Percentiles rank a stretch among this genome's conserved stretches.
Conservation (phyloP, 306 rosid genomes). For the Astragalus membranaceus region DNA sequence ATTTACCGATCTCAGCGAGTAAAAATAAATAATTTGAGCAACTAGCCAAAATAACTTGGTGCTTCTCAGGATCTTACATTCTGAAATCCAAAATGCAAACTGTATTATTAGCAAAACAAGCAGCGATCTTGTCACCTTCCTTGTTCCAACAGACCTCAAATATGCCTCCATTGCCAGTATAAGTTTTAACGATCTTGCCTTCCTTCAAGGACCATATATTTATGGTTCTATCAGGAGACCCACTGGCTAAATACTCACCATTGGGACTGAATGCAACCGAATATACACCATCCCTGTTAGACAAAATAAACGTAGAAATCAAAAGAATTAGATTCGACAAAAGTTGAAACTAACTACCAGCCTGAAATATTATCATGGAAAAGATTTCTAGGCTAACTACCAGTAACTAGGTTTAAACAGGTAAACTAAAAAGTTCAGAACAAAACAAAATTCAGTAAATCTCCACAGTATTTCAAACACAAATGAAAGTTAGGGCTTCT, state of each 20-base stretch:
- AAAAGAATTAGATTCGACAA: not conserved
- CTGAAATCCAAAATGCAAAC: constrained; percentile 67
- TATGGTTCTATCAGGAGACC: constrained; percentile 73
- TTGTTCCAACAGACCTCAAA: constrained; percentile 94
- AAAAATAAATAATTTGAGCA: constrained; percentile 1
- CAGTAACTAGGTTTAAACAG: not conserved
- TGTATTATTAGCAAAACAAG: constrained; percentile 84
- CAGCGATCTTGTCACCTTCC: constrained; percentile 89
- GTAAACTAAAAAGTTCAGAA: not conserved
- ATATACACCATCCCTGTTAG: constrained; percentile 75
- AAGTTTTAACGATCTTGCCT: constrained; percentile 80
- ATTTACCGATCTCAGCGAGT: not conserved
- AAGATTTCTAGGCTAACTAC: not conserved
- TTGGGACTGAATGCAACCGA: constrained; percentile 91
- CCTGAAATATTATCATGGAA: not conserved
- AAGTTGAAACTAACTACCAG: not conserved
- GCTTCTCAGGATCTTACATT: constrained; percentile 30
- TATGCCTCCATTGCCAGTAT: constrained; percentile 81
- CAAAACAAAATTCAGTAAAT: not conserved
- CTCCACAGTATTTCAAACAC: not conserved
- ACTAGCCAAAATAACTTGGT: not conserved
- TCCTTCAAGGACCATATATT: constrained; percentile 90
- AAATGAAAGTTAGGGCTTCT: not conserved
- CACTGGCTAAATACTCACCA: constrained; percentile 90
- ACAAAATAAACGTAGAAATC: not conserved